phyloP scores from a whole-genome alignment of 2,329 filamentous ascomycete species.

The Aspergillus ochraceus region DNA sequence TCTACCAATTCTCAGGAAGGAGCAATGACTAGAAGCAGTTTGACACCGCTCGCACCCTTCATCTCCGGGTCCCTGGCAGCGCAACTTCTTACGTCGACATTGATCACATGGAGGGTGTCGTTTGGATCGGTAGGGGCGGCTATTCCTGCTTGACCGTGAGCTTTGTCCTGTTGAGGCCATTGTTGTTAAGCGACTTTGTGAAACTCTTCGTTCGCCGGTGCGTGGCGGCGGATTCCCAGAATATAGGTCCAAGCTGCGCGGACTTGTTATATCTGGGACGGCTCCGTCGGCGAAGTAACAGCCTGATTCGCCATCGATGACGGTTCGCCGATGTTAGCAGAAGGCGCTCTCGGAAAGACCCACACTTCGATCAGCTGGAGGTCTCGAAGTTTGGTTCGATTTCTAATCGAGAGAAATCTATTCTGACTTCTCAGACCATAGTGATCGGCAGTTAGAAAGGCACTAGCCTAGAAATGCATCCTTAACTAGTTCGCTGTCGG shows the following conservation, averaged over 20 bases:
- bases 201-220: background rate
- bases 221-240: too few species aligned
- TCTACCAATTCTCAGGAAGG: background rate
- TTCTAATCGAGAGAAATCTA: background rate
- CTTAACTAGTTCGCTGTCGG: too few species aligned
- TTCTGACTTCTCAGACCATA: too few species aligned
- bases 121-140: slow-evolving; percentile 26
- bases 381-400: background rate
- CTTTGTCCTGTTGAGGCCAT: background rate
- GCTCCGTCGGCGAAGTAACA: background rate
- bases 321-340: background rate
- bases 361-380: background rate
- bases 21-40: background rate
- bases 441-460: too few species aligned
- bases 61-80: slow-evolving; percentile 13
- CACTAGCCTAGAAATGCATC: too few species aligned
- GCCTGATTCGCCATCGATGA: background rate
- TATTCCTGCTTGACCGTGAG: background rate
- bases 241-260: too few species aligned
- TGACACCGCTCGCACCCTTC: slow-evolving; percentile 14
- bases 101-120: slow-evolving; percentile 23
- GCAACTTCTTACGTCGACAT: slow-evolving; percentile 23
- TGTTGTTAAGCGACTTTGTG: background rate
- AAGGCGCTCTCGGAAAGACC: background rate
- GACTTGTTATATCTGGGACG: background rate